A percentile compares a stretch with the other conserved stretches of the same genome.
phyloP scores from a whole-genome alignment of 1,284 basidiomycete species.

The Earliella scabrosa region DNA sequence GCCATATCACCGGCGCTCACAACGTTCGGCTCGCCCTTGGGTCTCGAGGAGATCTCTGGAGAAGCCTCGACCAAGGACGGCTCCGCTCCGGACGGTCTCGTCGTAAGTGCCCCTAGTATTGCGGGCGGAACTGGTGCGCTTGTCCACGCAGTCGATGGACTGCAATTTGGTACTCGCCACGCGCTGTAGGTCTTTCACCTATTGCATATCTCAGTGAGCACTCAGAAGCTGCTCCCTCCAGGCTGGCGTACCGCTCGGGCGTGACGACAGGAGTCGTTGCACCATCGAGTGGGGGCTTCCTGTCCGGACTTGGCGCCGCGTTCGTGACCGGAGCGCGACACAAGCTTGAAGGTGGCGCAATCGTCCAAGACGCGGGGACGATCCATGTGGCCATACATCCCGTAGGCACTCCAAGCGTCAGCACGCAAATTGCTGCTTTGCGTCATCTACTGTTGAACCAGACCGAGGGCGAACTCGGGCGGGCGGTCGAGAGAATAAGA shows the following conservation, averaged over 20 bases:
- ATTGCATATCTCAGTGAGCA: constrained; percentile 52
- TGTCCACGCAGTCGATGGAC: constrained; percentile 74
- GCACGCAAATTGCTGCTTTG: constrained; percentile 66
- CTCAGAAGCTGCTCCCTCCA: constrained; percentile 46
- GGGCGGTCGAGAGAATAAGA: constrained; percentile 59
- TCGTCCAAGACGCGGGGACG: constrained; percentile 70
- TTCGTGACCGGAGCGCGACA: constrained; percentile 69
- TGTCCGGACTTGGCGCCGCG: constrained; percentile 68
- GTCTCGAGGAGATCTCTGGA: constrained; percentile 40
- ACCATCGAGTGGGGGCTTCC: constrained; percentile 58
- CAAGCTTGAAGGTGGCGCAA: constrained; percentile 65
- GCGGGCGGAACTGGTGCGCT: constrained; percentile 52
- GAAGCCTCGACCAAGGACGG: constrained; percentile 53
- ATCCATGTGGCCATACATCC: constrained; percentile 59
- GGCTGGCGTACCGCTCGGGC: constrained; percentile 61
- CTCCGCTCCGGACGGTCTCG: constrained; percentile 52
- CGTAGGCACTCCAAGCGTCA: constrained; percentile 47
- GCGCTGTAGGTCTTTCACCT: constrained; percentile 67
- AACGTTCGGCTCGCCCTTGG: constrained; percentile 40
- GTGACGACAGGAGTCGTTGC: constrained; percentile 64
- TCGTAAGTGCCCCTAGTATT: constrained; percentile 46
- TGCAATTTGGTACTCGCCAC: constrained; percentile 73
- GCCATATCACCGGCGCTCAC: constrained; percentile 46
- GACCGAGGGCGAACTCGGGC: constrained; percentile 48
- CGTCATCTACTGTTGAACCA: constrained; percentile 61